These are phyloP conservation scores for Chaetomiaceae sp. DNA, from an alignment of 2,329 filamentous ascomycete species.

Conservation along the genomic window DNA sequence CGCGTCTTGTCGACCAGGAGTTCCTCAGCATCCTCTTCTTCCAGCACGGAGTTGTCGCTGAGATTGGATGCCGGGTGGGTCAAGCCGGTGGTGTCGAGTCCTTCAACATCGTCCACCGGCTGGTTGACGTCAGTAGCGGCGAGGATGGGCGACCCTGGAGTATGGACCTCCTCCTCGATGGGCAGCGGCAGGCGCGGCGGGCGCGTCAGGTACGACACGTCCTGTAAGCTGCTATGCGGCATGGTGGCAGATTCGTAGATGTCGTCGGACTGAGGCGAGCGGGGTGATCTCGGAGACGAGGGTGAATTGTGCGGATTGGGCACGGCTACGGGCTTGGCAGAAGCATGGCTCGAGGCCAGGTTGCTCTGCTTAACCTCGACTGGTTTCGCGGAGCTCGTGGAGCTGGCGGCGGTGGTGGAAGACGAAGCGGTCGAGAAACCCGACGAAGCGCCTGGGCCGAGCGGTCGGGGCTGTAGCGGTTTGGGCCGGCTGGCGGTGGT, in stretches of 20 bases:
- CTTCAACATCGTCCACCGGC: conserved; percentile 46
- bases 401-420: conserved; percentile 24
- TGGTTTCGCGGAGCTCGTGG: conserved; percentile 29
- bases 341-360: conserved; percentile 28
- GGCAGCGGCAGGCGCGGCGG: conserved; percentile 86
- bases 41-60: conserved; percentile 54
- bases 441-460: conserved; percentile 41
- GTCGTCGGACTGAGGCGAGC: conserved; percentile 31
- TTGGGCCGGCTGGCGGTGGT: conserved; percentile 34
- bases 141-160: conserved; percentile 84
- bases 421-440: conserved; percentile 40
- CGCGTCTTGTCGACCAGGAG: conserved; percentile 67
- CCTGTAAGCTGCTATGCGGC: conserved; percentile 53
- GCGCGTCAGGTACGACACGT: conserved; percentile 58
- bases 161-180: conserved; percentile 86
- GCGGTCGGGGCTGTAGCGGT: conserved; percentile 35
- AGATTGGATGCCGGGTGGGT: conserved; percentile 52
- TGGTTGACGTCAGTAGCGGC: conserved; percentile 57
- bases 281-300: conserved; percentile 28
- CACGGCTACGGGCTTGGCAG: conserved; percentile 55
- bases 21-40: conserved; percentile 75
- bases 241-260: conserved; percentile 38
- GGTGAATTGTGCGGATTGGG: conserved; percentile 37
- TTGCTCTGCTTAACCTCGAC: conserved; percentile 31
- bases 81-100: conserved; percentile 40